These are phyloP conservation scores for Cercophora samala DNA, from an alignment of 495 filamentous ascomycete species.

Conservation along the genomic window DNA sequence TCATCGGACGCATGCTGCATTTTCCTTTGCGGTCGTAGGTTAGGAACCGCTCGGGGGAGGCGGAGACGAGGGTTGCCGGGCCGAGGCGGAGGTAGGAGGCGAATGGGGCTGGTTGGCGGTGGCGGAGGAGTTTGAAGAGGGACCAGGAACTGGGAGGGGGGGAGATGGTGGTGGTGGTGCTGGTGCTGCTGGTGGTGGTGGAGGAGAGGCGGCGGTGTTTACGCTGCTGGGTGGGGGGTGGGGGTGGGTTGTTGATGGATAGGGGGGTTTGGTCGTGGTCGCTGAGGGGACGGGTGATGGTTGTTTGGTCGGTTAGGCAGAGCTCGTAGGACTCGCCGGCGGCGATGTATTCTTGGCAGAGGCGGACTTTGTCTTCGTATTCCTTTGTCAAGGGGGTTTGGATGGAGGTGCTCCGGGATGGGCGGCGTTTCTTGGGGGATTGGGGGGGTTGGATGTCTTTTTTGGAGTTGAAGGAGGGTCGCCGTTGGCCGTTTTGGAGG, in stretches of 20 bases:
- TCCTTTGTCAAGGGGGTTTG: conserved; percentile 49
- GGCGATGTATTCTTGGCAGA: conserved; percentile 68
- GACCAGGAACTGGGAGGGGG: conserved; percentile 52
- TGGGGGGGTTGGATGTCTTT: not conserved
- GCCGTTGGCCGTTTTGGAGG: conserved; percentile 17
- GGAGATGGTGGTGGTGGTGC: too few relatives aligned
- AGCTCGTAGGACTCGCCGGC: conserved; percentile 90
- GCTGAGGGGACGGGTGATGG: conserved; percentile 44
- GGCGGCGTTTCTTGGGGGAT: conserved; percentile 18
- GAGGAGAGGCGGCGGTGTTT: conserved; percentile 13
- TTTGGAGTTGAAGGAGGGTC: conserved; percentile 7
- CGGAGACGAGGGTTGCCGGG: conserved; percentile 66
- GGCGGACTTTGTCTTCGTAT: conserved; percentile 62
- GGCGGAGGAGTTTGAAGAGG: conserved; percentile 67
- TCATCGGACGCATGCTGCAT: conserved; percentile 80
- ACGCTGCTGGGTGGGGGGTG: conserved; percentile 11
- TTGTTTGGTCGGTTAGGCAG: conserved; percentile 76
- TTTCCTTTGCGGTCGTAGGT: conserved; percentile 57
- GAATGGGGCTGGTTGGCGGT: conserved; percentile 80
- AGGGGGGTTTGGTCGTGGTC: conserved; percentile 48
- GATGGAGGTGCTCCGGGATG: conserved; percentile 25
- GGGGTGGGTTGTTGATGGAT: conserved; percentile 27
- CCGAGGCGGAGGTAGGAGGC: conserved; percentile 76
- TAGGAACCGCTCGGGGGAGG: conserved; percentile 91
- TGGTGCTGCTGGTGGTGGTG: not conserved